A percentile compares a stretch with the other conserved stretches of the same genome.
Evolutionary conservation across 2,329 filamentous ascomycete genomes (phyloP).

Genomic region (Diaporthe sp.): DNA sequence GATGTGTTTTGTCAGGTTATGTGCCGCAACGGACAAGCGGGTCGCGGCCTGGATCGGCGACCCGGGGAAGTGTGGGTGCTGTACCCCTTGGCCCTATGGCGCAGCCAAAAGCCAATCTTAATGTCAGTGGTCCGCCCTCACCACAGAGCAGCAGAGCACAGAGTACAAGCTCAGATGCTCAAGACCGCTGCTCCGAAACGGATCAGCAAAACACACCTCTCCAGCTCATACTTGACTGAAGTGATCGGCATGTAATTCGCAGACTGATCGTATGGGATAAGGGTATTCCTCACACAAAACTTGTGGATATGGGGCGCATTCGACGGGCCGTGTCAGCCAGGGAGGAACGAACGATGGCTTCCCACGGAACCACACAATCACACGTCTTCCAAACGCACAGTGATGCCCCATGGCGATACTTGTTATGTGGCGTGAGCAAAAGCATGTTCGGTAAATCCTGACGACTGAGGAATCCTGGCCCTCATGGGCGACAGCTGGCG

Average conservation of each 20-base stretch:
- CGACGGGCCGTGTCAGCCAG: too few species aligned
- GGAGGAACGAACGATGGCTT: too few species aligned
- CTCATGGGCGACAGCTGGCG: background rate
- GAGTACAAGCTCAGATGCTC: too few species aligned
- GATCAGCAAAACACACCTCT: background rate
- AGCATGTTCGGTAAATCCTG: too few species aligned
- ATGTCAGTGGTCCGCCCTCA: background rate
- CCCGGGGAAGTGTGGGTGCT: background rate
- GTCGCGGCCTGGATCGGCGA: constrained; percentile 8
- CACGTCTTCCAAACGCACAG: background rate
- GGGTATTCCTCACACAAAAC: background rate
- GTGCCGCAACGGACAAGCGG: background rate
- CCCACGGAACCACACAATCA: background rate
- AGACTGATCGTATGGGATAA: background rate
- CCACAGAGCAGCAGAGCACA: background rate
- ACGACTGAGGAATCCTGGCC: too few species aligned
- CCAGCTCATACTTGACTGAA: background rate
- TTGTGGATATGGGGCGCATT: too few species aligned
- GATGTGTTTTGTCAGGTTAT: background rate
- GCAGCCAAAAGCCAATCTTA: constrained; percentile 4
- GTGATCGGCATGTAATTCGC: background rate
- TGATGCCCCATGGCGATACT: background rate
- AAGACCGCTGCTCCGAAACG: background rate
- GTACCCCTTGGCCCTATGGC: background rate
- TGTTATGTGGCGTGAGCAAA: background rate